Percentiles rank a stretch among this genome's conserved stretches.
These are phyloP conservation scores for Trichoderma koningiopsis DNA, from an alignment of 2,329 filamentous ascomycete species.

Conservation along the genomic window DNA sequence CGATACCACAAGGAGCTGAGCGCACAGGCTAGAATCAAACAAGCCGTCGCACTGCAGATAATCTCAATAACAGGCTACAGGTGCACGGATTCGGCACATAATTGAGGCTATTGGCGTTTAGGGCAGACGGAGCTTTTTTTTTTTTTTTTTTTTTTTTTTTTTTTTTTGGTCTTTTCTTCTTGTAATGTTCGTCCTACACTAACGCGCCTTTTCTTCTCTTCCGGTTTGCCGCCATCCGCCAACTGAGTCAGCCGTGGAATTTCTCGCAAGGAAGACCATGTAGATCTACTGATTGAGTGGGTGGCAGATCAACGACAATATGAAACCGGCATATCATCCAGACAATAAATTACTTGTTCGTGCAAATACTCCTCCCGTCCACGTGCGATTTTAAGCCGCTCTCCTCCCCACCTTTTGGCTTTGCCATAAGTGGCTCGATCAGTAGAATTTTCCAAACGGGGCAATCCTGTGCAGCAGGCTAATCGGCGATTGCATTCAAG, in stretches of 20 bases:
- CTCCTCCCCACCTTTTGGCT: background rate
- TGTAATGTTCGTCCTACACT: background rate
- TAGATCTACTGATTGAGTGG: background rate
- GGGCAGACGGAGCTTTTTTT: conserved; percentile 9
- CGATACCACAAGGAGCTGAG: background rate
- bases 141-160: too few species aligned
- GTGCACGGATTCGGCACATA: background rate
- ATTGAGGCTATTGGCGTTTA: background rate
- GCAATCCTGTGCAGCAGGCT: background rate
- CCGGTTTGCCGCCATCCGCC: conserved; percentile 4
- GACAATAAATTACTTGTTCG: background rate
- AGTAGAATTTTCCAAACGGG: background rate
- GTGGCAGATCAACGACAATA: background rate
- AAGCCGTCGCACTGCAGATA: background rate
- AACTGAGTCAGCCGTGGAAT: background rate
- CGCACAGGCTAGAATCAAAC: background rate
- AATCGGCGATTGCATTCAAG: background rate
- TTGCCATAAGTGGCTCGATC: background rate
- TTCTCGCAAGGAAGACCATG: conserved; percentile 12
- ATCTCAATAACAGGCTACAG: background rate
- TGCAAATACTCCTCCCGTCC: background rate
- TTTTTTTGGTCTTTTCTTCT: too few species aligned
- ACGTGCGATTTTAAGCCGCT: background rate
- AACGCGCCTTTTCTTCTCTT: background rate
- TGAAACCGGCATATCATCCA: background rate